A percentile compares a stretch with the other conserved stretches of the same genome.
phyloP scores from a whole-genome alignment of 345 rosid genomes.

The Microcos paniculata region DNA sequence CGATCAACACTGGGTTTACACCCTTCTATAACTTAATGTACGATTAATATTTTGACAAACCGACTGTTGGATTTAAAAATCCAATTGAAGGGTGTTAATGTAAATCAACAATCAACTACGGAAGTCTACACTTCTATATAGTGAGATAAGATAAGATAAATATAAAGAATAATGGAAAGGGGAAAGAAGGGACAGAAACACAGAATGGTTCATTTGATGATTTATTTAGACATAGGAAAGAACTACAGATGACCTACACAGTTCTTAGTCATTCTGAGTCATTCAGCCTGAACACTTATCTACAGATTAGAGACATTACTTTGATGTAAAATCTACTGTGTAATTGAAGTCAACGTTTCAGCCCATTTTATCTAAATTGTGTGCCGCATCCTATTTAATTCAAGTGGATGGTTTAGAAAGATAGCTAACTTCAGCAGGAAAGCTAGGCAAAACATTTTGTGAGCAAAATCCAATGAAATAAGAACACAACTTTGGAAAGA shows the following conservation, averaged over 20 bases:
- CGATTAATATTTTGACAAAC: too few relatives aligned
- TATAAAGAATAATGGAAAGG: slow-evolving; percentile 2
- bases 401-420: background rate
- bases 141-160: too few relatives aligned
- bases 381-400: background rate
- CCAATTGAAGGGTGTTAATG: too few relatives aligned
- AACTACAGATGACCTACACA: background rate
- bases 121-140: too few relatives aligned
- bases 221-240: background rate
- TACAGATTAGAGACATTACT: background rate
- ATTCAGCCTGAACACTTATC: background rate
- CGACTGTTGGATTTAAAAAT: too few relatives aligned
- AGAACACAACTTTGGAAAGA: background rate
- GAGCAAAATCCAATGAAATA: background rate
- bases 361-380: background rate
- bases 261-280: background rate
- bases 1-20: too few relatives aligned
- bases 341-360: background rate
- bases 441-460: background rate
- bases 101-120: too few relatives aligned
- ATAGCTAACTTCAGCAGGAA: background rate
- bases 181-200: background rate
- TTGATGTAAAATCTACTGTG: background rate
- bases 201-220: background rate
- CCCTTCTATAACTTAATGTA: too few relatives aligned